Evolutionary conservation across 208 protist genomes (phyloP).

Genomic region (Trypanosoma boissoni): DNA sequence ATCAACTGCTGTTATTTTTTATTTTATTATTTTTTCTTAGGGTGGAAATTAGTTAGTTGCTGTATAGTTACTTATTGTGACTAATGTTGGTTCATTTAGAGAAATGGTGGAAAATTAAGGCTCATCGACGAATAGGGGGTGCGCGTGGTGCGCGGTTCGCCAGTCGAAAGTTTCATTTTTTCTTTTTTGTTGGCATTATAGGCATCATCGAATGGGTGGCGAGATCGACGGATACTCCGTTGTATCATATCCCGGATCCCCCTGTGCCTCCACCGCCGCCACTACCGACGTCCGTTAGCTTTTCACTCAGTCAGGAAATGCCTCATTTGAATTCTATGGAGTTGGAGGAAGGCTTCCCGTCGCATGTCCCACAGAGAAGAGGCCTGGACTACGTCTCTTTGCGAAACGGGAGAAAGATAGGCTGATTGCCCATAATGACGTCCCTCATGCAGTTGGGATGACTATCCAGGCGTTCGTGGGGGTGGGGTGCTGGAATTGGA

Average conservation of each 20-base stretch:
- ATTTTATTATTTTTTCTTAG: no score
- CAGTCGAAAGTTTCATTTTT: constrained; percentile 44
- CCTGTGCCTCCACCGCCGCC: constrained; percentile 63
- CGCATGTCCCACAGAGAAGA: constrained; percentile 39
- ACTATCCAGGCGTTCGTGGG: no score
- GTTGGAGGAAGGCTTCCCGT: constrained; percentile 32
- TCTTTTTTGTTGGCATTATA: constrained; percentile 39
- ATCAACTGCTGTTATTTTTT: no score
- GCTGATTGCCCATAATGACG: no score
- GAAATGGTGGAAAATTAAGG: constrained; percentile 60
- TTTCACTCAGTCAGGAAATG: constrained; percentile 59
- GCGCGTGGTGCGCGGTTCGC: constrained; percentile 53
- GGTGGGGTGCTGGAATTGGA: no score
- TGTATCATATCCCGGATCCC: constrained; percentile 37
- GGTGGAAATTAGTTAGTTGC: no score
- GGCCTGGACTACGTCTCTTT: constrained; percentile 20
- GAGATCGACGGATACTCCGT: constrained; percentile 35
- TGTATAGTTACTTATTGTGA: no score
- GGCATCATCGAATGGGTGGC: constrained; percentile 55
- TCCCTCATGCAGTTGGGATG: no score
- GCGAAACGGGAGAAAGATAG: constrained; percentile 12
- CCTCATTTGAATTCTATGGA: constrained; percentile 51
- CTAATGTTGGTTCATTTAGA: constrained; percentile 39
- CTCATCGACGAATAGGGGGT: constrained; percentile 56
- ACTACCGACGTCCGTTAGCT: constrained; percentile 36